Evolutionary conservation across 305 asterid genomes (phyloP).

Genomic region (Fraxinus albicans): DNA sequence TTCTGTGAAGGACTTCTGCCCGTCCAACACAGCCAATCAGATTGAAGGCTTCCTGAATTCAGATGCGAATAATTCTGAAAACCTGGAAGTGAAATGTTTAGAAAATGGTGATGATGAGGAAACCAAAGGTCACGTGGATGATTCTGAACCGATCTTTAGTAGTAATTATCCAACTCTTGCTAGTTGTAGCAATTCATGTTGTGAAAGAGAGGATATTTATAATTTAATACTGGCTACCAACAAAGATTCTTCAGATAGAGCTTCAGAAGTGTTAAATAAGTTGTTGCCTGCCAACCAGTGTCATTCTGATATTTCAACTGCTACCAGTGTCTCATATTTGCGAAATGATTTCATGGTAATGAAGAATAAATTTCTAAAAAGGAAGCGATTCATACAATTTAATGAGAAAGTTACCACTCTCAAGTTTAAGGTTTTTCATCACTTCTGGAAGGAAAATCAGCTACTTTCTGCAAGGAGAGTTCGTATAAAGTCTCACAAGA

Average conservation of each 20-base stretch:
- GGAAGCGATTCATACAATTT: slow-evolving; percentile 50
- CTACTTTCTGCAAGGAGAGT: slow-evolving; percentile 57
- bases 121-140: slow-evolving; percentile 26
- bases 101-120: slow-evolving; percentile 32
- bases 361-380: slow-evolving; percentile 51
- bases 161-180: slow-evolving; percentile 23
- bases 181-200: slow-evolving; percentile 23
- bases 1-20: slow-evolving; percentile 33
- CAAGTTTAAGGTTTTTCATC: slow-evolving; percentile 72
- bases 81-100: slow-evolving; percentile 30
- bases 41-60: slow-evolving; percentile 25
- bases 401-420: slow-evolving; percentile 69
- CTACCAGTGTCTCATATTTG: slow-evolving; percentile 27
- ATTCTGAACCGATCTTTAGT: slow-evolving; percentile 27
- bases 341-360: slow-evolving; percentile 30
- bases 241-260: slow-evolving; percentile 42
- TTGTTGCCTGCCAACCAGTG: slow-evolving; percentile 49
- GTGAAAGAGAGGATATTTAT: slow-evolving; percentile 33
- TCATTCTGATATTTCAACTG: slow-evolving; percentile 44
- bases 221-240: slow-evolving; percentile 61
- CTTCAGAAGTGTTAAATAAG: slow-evolving; percentile 57
- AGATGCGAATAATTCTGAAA: slow-evolving; percentile 31
- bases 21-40: slow-evolving; percentile 31
- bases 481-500: slow-evolving; percentile 74
- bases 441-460: slow-evolving; percentile 82